Evolutionary conservation across 345 rosid species (phyloP).

Genomic region (Nasturtium officinale): DNA sequence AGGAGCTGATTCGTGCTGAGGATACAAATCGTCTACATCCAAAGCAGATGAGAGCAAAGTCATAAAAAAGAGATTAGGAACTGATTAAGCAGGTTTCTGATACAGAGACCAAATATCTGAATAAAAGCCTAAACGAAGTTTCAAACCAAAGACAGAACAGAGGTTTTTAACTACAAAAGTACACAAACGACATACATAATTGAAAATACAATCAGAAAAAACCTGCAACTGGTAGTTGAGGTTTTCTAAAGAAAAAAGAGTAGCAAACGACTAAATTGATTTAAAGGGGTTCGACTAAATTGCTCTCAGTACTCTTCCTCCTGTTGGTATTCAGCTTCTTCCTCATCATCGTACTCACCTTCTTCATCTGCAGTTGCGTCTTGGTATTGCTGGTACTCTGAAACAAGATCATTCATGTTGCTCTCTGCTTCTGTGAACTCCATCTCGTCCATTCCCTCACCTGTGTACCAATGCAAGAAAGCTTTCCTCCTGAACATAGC

Average conservation of each 20-base stretch:
- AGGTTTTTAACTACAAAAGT: background rate
- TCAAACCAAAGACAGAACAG: background rate
- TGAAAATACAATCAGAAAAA: constrained; percentile 9
- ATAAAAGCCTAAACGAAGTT: background rate
- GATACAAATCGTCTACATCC: no score
- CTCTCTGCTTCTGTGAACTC: constrained; percentile 22
- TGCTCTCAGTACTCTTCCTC: constrained; percentile 37
- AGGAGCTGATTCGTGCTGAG: no score
- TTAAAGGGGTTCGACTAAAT: background rate
- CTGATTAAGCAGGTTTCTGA: background rate
- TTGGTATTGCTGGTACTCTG: constrained; percentile 34
- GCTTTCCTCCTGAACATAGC: constrained; percentile 35
- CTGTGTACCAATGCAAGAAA: constrained; percentile 32
- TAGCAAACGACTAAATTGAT: background rate
- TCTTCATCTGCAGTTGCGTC: constrained; percentile 23
- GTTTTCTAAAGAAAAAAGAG: background rate
- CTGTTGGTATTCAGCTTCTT: constrained; percentile 19
- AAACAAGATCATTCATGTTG: constrained; percentile 46
- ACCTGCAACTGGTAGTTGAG: constrained; percentile 27
- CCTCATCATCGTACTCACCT: constrained; percentile 38
- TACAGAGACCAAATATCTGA: background rate
- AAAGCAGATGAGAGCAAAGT: no score
- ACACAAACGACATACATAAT: background rate
- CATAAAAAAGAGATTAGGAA: background rate
- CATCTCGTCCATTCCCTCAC: constrained; percentile 28